Evolutionary conservation across 116 monocot species (phyloP), one percentile per base, ranked within the genome.

Genomic region (Cymodocea nodosa): DNA sequence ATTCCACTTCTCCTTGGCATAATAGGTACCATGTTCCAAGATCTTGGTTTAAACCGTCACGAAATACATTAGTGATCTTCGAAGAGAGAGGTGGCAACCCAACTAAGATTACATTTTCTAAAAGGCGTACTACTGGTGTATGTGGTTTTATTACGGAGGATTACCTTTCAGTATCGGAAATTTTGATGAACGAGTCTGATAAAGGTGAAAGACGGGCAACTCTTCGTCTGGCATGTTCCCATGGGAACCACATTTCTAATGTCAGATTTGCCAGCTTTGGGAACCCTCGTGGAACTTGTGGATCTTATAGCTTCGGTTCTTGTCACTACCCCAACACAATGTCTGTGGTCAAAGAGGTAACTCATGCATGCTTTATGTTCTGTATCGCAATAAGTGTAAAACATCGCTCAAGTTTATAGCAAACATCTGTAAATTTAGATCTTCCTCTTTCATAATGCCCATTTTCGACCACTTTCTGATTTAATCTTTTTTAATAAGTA

Each of bases 231-330:
- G 60, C 18, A 23, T 97, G 91, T 71, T 83, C 85, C 53, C 65
- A 67, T 19, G 74, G 71, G 59, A 75, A 55, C 15, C 34, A 53
- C 37, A 85, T 97, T 62, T 81, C 85, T 0, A 76, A 75, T 0
- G 72, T 97, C 20, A 78, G 56, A 62, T 90, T 90, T 78, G 95
- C 85, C 17, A 97, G 95, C 62, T 97, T 83, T 74, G 95, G 91
- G 59, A 90, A 81, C 71, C 95, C 95, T 57, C 77, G 71, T 66
- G 95, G 95, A 49, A 65, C 51, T 22, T 85, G 87, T 52, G 76
- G 83, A 70, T 81, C 75, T 17, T 97, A 83, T 62, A 66, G 17
- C 6, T 76, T 59, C 59, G 95, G 95, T 76, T 72, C 36, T 55
- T 95, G 94, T 50, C 94, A 90, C 72, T 66, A 80, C 85, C 64